Evolutionary conservation across 179 eudicot species (phyloP).

Genomic region (Dionaea muscipula): DNA sequence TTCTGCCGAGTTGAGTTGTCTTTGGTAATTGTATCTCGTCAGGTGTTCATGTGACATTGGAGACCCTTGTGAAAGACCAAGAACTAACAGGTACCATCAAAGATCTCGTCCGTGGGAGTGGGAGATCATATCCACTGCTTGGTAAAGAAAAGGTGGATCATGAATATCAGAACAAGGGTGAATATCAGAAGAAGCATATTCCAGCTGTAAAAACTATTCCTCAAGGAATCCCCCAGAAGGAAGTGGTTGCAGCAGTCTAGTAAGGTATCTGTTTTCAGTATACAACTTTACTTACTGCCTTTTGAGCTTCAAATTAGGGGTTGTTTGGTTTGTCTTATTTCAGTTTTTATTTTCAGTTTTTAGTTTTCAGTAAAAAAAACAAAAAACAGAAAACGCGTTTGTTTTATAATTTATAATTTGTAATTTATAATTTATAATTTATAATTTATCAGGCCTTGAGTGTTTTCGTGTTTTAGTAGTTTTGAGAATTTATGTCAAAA

Average conservation of each 20-base stretch:
- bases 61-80: slow-evolving; percentile 57
- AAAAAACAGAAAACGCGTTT: too few relatives aligned
- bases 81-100: slow-evolving; percentile 52
- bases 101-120: slow-evolving; percentile 59
- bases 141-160: slow-evolving; percentile 17
- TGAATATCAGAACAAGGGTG: slow-evolving; percentile 9
- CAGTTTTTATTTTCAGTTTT: too few relatives aligned
- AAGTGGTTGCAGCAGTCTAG: slow-evolving; percentile 11
- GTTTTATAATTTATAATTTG: too few relatives aligned
- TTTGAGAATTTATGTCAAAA: too few relatives aligned
- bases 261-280: too few relatives aligned
- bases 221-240: slow-evolving; percentile 8
- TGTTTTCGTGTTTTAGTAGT: too few relatives aligned
- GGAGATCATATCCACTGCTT: slow-evolving; percentile 51
- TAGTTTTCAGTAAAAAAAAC: too few relatives aligned
- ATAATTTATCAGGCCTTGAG: too few relatives aligned
- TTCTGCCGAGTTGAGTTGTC: not conserved
- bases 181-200: slow-evolving; percentile 12
- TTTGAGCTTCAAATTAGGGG: too few relatives aligned
- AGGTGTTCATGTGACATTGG: slow-evolving; percentile 79
- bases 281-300: too few relatives aligned
- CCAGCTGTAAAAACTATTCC: not conserved
- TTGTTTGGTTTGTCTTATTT: too few relatives aligned
- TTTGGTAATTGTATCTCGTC: slow-evolving; percentile 5
- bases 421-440: too few relatives aligned